phyloP scores from a whole-genome alignment of 2,329 filamentous ascomycete genomes.

The Fusarium aywerte region DNA sequence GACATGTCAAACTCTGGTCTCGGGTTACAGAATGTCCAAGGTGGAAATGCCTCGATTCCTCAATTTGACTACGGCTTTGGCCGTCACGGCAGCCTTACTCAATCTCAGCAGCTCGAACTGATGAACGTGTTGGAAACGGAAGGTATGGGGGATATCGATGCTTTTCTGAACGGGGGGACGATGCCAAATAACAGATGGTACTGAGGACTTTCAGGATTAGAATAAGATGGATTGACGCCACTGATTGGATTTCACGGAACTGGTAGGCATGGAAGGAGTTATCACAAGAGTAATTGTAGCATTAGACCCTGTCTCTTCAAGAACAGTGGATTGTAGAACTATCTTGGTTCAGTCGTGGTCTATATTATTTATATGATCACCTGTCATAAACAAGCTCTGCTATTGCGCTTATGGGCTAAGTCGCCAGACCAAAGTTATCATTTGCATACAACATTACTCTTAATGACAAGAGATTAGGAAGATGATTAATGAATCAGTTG shows the following conservation, averaged over 20 bases:
- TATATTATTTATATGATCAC: conserved; percentile 8
- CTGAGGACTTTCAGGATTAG: conserved; percentile 24
- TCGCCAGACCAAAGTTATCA: neutral
- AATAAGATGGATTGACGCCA: conserved; percentile 17
- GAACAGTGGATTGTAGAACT: conserved; percentile 22
- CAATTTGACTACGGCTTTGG: conserved; percentile 55
- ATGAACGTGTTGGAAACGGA: conserved; percentile 82
- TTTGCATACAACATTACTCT: neutral
- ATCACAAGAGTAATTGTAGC: conserved; percentile 11
- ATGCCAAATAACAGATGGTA: conserved; percentile 51
- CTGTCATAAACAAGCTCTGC: neutral
- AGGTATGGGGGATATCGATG: conserved; percentile 70
- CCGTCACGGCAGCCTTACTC: conserved; percentile 76
- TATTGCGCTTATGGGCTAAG: neutral
- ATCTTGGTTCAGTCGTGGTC: conserved; percentile 10
- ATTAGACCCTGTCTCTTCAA: conserved; percentile 29
- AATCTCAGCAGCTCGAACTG: conserved; percentile 83
- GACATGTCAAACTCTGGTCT: conserved; percentile 48
- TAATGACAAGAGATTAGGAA: neutral
- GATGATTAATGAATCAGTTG: neutral
- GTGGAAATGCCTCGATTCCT: conserved; percentile 40
- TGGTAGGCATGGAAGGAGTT: conserved; percentile 30
- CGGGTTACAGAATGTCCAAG: conserved; percentile 49
- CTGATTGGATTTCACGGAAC: conserved; percentile 2
- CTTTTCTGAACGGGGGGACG: conserved; percentile 61